Evolutionary conservation across 2,329 filamentous ascomycete genomes (phyloP).

Genomic region (Pyricularia pennisetigena): DNA sequence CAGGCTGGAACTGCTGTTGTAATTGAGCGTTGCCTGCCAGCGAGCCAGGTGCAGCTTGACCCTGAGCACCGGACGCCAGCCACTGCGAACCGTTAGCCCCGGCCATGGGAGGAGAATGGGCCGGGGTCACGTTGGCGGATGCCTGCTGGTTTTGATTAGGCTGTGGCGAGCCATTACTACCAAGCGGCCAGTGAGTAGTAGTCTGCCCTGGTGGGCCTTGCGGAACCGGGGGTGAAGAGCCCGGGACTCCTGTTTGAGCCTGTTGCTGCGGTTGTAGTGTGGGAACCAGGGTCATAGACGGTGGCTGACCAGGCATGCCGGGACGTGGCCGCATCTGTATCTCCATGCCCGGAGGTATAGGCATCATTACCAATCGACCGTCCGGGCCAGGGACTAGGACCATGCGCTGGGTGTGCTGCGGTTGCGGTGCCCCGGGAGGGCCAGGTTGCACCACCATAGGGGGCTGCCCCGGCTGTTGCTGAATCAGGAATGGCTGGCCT

Average conservation of each 20-base stretch:
- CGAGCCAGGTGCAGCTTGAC: neutral
- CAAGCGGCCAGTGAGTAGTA: neutral
- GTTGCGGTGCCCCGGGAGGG: neutral
- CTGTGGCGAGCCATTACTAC: neutral
- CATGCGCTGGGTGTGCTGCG: neutral
- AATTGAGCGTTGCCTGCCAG: neutral
- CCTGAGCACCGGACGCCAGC: neutral
- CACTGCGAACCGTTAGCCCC: neutral
- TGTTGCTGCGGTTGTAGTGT: constrained; percentile 7
- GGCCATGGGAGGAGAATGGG: neutral
- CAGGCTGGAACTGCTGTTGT: constrained; percentile 5
- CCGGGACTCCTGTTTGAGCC: neutral
- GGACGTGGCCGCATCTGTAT: constrained; percentile 2
- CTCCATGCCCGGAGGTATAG: neutral
- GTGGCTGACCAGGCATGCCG: constrained; percentile 1
- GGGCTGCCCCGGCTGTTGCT: neutral
- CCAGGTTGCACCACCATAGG: neutral
- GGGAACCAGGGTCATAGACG: neutral
- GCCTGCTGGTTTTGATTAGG: neutral
- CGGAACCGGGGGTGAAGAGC: neutral
- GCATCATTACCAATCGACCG: neutral
- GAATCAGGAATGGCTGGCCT: neutral
- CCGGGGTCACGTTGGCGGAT: neutral
- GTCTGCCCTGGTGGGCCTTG: neutral
- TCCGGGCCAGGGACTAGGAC: neutral